Evolutionary conservation across 2,329 filamentous ascomycete species (phyloP).

Genomic region (Cladosporium halotolerans): DNA sequence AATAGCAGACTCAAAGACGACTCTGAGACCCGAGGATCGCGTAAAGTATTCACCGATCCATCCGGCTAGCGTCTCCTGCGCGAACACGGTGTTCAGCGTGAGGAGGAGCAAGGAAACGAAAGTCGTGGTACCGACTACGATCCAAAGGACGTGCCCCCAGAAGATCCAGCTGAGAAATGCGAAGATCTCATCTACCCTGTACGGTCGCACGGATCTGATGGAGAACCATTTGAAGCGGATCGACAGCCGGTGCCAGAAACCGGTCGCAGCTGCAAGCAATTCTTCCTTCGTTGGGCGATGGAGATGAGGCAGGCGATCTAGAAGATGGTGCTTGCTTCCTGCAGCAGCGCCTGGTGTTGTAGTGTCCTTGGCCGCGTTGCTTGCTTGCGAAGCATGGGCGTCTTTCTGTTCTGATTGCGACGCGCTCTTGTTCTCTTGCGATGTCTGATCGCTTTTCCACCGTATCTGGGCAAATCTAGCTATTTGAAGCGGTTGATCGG

Average conservation of each 20-base stretch:
- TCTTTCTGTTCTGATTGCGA: conserved; percentile 18
- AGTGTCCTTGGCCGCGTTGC: conserved; percentile 26
- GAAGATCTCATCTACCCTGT: conserved; percentile 93
- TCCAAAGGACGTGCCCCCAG: conserved; percentile 87
- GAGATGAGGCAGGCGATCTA: conserved; percentile 58
- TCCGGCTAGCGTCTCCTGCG: conserved; percentile 88
- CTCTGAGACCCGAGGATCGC: conserved; percentile 82
- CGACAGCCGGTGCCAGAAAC: conserved; percentile 83
- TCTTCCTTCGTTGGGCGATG: conserved; percentile 90
- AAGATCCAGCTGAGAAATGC: conserved; percentile 95
- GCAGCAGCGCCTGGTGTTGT: conserved; percentile 10
- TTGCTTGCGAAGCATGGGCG: conserved; percentile 19
- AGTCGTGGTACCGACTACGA: conserved; percentile 92
- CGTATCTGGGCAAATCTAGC: conserved; percentile 8
- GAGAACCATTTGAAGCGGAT: conserved; percentile 98
- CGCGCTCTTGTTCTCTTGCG: conserved; percentile 4
- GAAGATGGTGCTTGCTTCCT: conserved; percentile 32
- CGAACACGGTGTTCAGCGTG: conserved; percentile 90
- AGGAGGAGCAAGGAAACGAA: conserved; percentile 91
- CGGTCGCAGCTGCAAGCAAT: conserved; percentile 80
- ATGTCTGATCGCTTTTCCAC: conserved; percentile 17
- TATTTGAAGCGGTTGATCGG: background rate
- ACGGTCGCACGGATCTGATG: conserved; percentile 86
- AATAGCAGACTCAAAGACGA: conserved; percentile 96
- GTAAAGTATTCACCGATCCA: conserved; percentile 96